phyloP scores from a whole-genome alignment of 2,329 filamentous ascomycete genomes.

The Exophiala xenobiotica region DNA sequence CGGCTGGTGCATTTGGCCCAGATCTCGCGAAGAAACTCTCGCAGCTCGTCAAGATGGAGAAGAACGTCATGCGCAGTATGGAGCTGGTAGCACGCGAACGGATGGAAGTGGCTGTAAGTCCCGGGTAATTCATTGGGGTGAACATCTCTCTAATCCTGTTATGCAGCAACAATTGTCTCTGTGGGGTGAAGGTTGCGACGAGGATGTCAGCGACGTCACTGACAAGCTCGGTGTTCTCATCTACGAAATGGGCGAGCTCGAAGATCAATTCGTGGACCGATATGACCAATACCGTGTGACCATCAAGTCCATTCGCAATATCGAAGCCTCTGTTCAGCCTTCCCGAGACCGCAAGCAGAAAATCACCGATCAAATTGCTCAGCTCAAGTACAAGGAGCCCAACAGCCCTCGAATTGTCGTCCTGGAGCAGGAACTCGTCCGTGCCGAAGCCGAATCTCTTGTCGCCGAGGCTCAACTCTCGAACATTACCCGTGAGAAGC shows the following conservation, averaged over 20 bases:
- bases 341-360: constrained; percentile 99
- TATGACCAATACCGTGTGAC: constrained; percentile 99
- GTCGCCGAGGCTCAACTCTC: constrained; percentile 97
- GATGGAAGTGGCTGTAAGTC: constrained; percentile 94
- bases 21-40: constrained; percentile 97
- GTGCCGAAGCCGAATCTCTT: constrained; percentile 96
- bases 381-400: constrained; percentile 99
- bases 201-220: constrained; percentile 97
- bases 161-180: constrained; percentile 93
- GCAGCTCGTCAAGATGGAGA: constrained; percentile 99
- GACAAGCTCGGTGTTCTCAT: constrained; percentile 97
- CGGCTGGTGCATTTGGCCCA: constrained; percentile 60
- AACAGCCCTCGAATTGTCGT: constrained; percentile 97
- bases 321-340: constrained; percentile 96
- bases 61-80: constrained; percentile 99
- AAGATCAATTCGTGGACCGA: constrained; percentile 96
- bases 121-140: too few species aligned
- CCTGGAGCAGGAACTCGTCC: constrained; percentile 96
- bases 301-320: constrained; percentile 99
- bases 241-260: constrained; percentile 97
- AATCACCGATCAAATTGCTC: constrained; percentile 97
- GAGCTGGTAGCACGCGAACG: constrained; percentile 92
- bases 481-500: constrained; percentile 99
- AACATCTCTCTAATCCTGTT: background rate
- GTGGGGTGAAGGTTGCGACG: constrained; percentile 93